Evolutionary conservation across 164 flowering plant genomes (phyloP), one percentile per base, ranked within the genome.

Genomic region (Kingdonia uniflora): DNA sequence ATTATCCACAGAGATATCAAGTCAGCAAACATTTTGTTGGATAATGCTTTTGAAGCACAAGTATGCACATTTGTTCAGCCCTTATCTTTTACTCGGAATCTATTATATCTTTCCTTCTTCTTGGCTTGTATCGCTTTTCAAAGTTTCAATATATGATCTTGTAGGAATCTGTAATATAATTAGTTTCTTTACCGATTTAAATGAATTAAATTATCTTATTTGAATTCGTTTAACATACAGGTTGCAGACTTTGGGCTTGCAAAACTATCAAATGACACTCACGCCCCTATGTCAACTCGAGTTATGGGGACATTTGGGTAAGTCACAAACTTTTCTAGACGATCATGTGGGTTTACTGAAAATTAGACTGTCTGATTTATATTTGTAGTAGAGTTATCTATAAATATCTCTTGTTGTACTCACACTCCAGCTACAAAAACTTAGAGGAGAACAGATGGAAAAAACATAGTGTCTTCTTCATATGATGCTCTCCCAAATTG

Each of bases 271-370:
- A 68, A 72, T 48, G 84, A 76, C 59, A 65, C 61, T 5, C 19
- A 63, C 49, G 74, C 88, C 14, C 84, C 80, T 60, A 84, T 81
- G 6, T 84, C 86, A 25, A 84, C 94, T 55, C 75, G 94, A 35
- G 80, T 84, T 23, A 84, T 84, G 94, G 94, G 94, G 53, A 84
- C 94, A 47, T 84, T 84, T 62, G 94, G 94, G 92, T 81, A 63
- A 19, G 82, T 68, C 19, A 50, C 35, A 42, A 8, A 16, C 33
- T 22, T 29, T 13, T 46, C 23, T 7, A 19, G 61, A 25, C 29
- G 8, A 44, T 19, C 21, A 10, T 20, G 10, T 25, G 12, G 19
- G 35, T 45, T 19, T 19, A 11, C 5, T 19, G 23, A 45, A 19
- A 4, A 17, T 16, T 45, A 6, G 4, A 29, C 35, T 29, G 4